Conservation (phyloP, 257 asterid genomes). For the Salvia miltiorrhiza region DNA sequence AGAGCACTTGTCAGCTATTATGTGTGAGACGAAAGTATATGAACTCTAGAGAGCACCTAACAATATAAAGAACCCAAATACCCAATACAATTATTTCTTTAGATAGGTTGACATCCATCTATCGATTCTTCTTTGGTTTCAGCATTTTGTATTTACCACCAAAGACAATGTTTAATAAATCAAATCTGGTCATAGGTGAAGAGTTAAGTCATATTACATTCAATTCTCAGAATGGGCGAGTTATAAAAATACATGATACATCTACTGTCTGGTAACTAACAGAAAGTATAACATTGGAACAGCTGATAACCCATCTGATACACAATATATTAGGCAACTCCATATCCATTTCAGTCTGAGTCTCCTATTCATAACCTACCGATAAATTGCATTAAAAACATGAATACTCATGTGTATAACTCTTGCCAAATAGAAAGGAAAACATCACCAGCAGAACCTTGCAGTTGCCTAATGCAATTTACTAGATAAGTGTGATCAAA, state of each 20-base stretch:
- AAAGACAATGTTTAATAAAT: background rate
- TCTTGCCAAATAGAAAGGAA: constrained; percentile 12
- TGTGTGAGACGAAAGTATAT: background rate
- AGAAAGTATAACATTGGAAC: background rate
- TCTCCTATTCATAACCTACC: background rate
- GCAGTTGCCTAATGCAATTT: background rate
- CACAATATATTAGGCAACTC: background rate
- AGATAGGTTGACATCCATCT: constrained; percentile 3
- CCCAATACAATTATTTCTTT: background rate
- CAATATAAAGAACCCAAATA: background rate
- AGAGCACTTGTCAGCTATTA: background rate
- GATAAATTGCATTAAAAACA: background rate
- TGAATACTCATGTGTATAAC: background rate
- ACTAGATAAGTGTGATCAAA: background rate
- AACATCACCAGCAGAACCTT: background rate
- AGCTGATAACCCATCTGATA: background rate
- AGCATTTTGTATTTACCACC: background rate
- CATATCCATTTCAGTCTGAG: background rate
- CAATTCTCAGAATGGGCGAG: background rate
- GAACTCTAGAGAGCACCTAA: constrained; percentile 8
- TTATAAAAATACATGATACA: constrained; percentile 2
- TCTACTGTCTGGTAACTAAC: background rate
- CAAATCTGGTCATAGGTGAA: background rate
- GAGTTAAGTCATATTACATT: background rate
- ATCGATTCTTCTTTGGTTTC: background rate